Percentiles rank a stretch among this genome's conserved stretches.
These are phyloP conservation scores for Eucalyptus regnans DNA, from an alignment of 345 rosid genomes.

Conservation along the genomic window DNA sequence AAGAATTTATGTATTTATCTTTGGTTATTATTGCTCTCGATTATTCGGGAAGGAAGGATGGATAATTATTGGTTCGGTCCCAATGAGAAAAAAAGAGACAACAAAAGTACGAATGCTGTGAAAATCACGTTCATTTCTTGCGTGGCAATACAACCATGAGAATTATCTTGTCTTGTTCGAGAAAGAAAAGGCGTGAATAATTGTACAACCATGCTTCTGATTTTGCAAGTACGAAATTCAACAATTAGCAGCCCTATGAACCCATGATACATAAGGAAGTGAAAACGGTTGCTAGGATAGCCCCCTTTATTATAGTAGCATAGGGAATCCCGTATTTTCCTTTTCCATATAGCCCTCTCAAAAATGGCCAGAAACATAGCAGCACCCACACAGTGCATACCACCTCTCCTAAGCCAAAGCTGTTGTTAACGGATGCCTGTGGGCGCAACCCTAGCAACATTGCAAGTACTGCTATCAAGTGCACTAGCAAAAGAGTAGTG, in stretches of 20 bases:
- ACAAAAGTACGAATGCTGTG: neutral
- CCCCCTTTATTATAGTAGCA: constrained; percentile 36
- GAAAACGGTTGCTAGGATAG: constrained; percentile 15
- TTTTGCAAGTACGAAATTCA: neutral
- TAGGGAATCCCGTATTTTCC: constrained; percentile 59
- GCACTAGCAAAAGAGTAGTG: constrained; percentile 33
- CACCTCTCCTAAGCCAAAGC: constrained; percentile 22
- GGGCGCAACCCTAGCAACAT: neutral
- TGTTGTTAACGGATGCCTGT: neutral
- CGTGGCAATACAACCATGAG: too few species aligned
- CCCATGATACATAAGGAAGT: neutral
- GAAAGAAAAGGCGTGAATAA: too few species aligned
- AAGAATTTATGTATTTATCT: too few species aligned
- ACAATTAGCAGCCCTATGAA: neutral
- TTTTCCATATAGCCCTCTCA: constrained; percentile 32
- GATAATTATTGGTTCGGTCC: too few species aligned
- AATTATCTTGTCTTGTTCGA: too few species aligned
- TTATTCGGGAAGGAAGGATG: too few species aligned
- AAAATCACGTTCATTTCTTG: too few species aligned
- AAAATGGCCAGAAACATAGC: constrained; percentile 27
- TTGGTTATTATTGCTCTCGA: too few species aligned
- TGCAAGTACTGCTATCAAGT: constrained; percentile 6
- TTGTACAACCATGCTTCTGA: neutral
- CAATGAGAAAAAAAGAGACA: neutral
- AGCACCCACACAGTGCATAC: constrained; percentile 19